These are phyloP conservation scores for Colletotrichum limetticola DNA, from an alignment of 2,329 filamentous ascomycete species.

Conservation along the genomic window DNA sequence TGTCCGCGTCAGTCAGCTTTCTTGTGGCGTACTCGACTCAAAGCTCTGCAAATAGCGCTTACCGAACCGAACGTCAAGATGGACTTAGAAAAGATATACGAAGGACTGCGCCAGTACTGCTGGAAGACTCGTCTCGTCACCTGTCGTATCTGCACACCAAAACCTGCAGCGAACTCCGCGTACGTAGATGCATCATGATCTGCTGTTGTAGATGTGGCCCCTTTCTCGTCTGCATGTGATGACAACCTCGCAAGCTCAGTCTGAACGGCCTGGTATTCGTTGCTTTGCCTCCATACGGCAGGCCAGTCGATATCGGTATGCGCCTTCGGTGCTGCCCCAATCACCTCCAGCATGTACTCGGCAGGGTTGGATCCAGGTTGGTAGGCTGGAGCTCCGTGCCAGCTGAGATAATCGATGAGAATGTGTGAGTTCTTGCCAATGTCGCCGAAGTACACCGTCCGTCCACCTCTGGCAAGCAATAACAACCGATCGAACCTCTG, in stretches of 20 bases:
- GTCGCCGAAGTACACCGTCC: constrained; percentile 64
- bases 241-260: constrained; percentile 7
- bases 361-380: constrained; percentile 61
- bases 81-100: constrained; percentile 79
- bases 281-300: constrained; percentile 53
- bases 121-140: constrained; percentile 75
- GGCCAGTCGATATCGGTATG: constrained; percentile 60
- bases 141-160: constrained; percentile 67
- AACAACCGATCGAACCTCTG: constrained; percentile 34
- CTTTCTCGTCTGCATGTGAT: constrained; percentile 18
- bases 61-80: constrained; percentile 61
- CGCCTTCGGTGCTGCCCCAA: constrained; percentile 52
- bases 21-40: background rate
- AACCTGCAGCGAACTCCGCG: constrained; percentile 71
- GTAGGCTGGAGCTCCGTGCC: constrained; percentile 58
- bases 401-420: constrained; percentile 63
- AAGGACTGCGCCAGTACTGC: constrained; percentile 82
- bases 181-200: background rate
- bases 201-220: background rate
- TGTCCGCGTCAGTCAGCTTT: constrained; percentile 22
- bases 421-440: constrained; percentile 59
- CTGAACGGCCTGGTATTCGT: constrained; percentile 46
- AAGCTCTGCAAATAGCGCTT: constrained; percentile 2
- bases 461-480: constrained; percentile 34
- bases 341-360: constrained; percentile 55